Evolutionary conservation across 2,329 filamentous ascomycete genomes (phyloP).

Genomic region (Talaromyces sp.): DNA sequence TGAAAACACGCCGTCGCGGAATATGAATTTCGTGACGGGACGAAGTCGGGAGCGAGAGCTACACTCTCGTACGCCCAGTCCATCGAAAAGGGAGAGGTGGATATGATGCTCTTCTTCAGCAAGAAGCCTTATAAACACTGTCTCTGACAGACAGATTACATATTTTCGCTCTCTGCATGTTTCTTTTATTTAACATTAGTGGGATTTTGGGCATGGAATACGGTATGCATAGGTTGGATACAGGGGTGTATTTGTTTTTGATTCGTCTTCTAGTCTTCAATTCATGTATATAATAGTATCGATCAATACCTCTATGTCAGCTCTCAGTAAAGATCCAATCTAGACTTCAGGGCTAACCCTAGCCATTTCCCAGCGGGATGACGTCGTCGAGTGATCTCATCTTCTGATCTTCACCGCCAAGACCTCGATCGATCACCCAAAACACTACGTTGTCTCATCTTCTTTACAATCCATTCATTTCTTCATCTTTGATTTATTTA

Average conservation of each 20-base stretch:
- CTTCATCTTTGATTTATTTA: too few relatives aligned
- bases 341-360: neutral
- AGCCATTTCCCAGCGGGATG: neutral
- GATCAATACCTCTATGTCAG: neutral
- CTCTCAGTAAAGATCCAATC: neutral
- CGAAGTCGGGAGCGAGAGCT: slow-evolving; percentile 31
- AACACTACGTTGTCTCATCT: neutral
- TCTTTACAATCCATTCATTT: neutral
- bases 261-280: neutral
- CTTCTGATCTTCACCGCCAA: neutral
- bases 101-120: neutral
- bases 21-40: slow-evolving; percentile 31
- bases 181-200: neutral
- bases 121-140: neutral
- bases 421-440: neutral
- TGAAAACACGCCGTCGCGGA: slow-evolving; percentile 29
- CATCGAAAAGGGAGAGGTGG: slow-evolving; percentile 27
- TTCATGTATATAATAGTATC: slow-evolving; percentile 6
- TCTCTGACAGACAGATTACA: neutral
- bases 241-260: neutral
- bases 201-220: neutral
- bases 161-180: neutral
- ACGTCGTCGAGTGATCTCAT: slow-evolving; percentile 1
- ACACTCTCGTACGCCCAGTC: slow-evolving; percentile 35
- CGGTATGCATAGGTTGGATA: neutral